Base-by-base conservation (phyloP, 2,329 filamentous ascomycete species). In the Fusarium continuum region DNA sequence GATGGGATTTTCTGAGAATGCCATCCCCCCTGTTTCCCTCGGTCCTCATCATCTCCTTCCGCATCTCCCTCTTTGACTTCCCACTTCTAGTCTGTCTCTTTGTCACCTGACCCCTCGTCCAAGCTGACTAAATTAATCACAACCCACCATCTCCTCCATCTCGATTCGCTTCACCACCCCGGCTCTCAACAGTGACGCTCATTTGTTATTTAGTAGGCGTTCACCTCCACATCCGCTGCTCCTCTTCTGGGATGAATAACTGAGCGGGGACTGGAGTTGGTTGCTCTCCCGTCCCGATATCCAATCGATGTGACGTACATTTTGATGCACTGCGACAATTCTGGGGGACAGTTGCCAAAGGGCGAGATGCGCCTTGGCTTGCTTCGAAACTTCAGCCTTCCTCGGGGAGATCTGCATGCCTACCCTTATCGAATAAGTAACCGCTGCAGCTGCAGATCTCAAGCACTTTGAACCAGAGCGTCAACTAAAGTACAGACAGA, bases 1-100 rank as follows among this genome's bases (percentile, higher is more conserved):
- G 29, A 64, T 64, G 55, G 61, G 29, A 65, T 64, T 61, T 61
- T 29, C 44, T 36, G 22, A 44, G 29, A 64, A 57, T 64, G 40
- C 50, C 61, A 65, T 64, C 40, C n/a, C 43, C 50, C 41, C 55
- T 19, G 45, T 35, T 41, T 40, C 16, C 11, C 19, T 16, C 29
- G 19, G 14, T 9, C 22, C 38, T 14, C 17, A 13, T 22, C 31
- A 16, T 17, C 31, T 23, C 17, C 36, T 19, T 14, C 25, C 29
- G 13, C 43, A 26, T 39, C 29, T 17, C 36, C 14, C 8, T 14
- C 28, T 29, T 29, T 14, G 11, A 29, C 13, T 29, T 29, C 28
- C 20, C 11, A 22, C n/a, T 43, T 20, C 26, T 38, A 19, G 14
- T 25, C 34, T 22, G 13, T 26, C n/a, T 26, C 13, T n/a, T n/a